Base-by-base conservation (phyloP, 2,329 filamentous ascomycete species). In the Xylariaceae sp. region DNA sequence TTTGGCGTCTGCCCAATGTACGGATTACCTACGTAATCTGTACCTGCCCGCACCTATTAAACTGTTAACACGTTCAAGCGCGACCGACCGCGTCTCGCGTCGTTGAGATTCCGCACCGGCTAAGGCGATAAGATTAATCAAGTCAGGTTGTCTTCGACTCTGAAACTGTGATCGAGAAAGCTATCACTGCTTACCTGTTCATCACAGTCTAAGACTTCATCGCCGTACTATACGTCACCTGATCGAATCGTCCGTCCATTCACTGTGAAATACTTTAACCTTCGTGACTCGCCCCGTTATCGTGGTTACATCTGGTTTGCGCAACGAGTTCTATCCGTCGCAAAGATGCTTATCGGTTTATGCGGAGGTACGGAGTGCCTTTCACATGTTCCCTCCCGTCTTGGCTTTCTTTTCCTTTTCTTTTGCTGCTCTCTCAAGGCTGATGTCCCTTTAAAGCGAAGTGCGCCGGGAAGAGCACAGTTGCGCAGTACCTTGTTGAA, bases 401-500 rank as follows among this genome's bases (percentile, higher is more conserved):
- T 35, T 35, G 8, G 3, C 34, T 13, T 37, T 37, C n/a, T n/a
- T 39, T 53, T 23, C 44, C 11, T 53, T 7, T 7, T 34, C 34
- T 37, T 17, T 39, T 56, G 44, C 10, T 6, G 39, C 15, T 39
- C 47, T 18, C n/a, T 23, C 11, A 3, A 39, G 61, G 64, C 63
- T 59, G 44, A 65, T 53, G 53, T 35, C 15, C 30, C 55, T 41
- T 37, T 18, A 55, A 47, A 69, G 92, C 90, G 70, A 93, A 97
- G 69, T 97, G 92, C 77, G 87, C 93, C 53, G 94, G 94, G 69
- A 97, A 97, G 78, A 87, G 86, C 72, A 90, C 91, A 8, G 90
- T 97, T 65, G 92, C 92, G 59, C 84, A 90, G 57, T 97, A 96
- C 73, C 84, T 99, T 7, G 84, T 92, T 64, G 83, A 92, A 64